These are phyloP conservation scores for Barnettozyma populi DNA, from an alignment of 805 yeast genomes.

Conservation along the genomic window DNA sequence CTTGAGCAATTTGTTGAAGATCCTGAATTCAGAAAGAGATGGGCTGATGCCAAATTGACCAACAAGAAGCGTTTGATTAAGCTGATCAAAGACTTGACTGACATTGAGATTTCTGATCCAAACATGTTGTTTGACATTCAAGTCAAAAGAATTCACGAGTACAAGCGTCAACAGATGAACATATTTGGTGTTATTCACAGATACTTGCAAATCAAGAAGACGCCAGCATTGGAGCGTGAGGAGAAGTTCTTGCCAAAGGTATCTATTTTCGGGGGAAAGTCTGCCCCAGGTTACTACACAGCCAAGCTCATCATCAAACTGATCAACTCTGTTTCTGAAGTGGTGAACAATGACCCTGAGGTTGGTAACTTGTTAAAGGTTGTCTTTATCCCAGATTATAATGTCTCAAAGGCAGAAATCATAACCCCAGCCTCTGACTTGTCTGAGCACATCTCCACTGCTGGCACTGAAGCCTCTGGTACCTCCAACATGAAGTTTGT, in stretches of 20 bases:
- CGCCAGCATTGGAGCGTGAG: conserved; percentile 57
- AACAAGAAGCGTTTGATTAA: conserved; percentile 67
- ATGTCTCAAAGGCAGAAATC: conserved; percentile 90
- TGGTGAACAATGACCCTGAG: conserved; percentile 72
- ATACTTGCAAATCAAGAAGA: conserved; percentile 67
- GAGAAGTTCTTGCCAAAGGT: conserved; percentile 64
- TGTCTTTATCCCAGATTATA: conserved; percentile 85
- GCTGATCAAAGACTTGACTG: conserved; percentile 59
- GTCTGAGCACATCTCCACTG: conserved; percentile 92
- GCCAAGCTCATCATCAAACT: conserved; percentile 87
- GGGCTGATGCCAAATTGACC: conserved; percentile 66
- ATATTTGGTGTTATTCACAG: conserved; percentile 85
- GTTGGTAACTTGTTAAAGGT: conserved; percentile 76
- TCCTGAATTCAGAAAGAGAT: conserved; percentile 54
- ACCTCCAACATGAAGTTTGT: conserved; percentile 96
- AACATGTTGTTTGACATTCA: conserved; percentile 82
- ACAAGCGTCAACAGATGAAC: conserved; percentile 91
- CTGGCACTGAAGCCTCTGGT: conserved; percentile 96
- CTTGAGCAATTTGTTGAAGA: conserved; percentile 67
- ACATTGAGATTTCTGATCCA: conserved; percentile 54
- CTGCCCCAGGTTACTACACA: conserved; percentile 97
- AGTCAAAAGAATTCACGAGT: conserved; percentile 93
- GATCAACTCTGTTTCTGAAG: conserved; percentile 74
- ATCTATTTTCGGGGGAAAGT: conserved; percentile 85
- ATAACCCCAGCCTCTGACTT: conserved; percentile 87